Evolutionary conservation across 2,329 filamentous ascomycete genomes (phyloP), one percentile per base, ranked within the genome.

Genomic region (Chaetoscypha palmicola): DNA sequence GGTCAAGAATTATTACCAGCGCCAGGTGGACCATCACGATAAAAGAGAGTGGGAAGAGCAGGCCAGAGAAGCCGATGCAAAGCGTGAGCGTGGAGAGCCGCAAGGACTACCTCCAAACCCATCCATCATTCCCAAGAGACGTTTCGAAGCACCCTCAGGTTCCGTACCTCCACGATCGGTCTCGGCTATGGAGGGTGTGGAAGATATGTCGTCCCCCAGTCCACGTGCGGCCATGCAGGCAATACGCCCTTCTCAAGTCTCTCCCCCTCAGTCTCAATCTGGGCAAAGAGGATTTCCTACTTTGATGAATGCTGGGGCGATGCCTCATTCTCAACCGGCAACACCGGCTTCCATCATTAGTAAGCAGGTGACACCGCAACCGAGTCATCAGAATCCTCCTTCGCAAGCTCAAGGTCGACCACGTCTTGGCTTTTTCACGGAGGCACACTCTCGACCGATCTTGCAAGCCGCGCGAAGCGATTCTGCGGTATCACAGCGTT

Each of bases 1-100:
- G 78, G 79, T 83, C 19, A 82, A 83, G 56, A 85, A 85, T 56
- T 83, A 81, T 56, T 84, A 76, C 52, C 70, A 74, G 19, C 72
- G 80, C 3, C 76, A 81, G 55, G 77, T 79, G 57, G 79, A 82
- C 51, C 69, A 72, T 48, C 66, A 68, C 14, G 63, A 60, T 30
- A 77, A 76, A 52, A 63, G 66, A 2, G 77, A 81, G 39, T 83
- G 76, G 73, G 77, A 79, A 47, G 63, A 62, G 4, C 71, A 83
- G 46, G 76, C 79, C 1, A 67, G 66, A 39, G 77, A 81, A 35
- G 78, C 81, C 12, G 77, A 84, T 50, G 66, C 63, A 20, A 79
- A 76, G 62, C 69, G 68, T 41, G 51, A 58, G 7, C 65, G 73
- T 41, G 77, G 77, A 35, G 79, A 83, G 62, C 73, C 73, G 55